Evolutionary conservation across 2,329 filamentous ascomycete species (phyloP), one percentile per base, ranked within the genome.

Genomic region (Cordyceps militaris): DNA sequence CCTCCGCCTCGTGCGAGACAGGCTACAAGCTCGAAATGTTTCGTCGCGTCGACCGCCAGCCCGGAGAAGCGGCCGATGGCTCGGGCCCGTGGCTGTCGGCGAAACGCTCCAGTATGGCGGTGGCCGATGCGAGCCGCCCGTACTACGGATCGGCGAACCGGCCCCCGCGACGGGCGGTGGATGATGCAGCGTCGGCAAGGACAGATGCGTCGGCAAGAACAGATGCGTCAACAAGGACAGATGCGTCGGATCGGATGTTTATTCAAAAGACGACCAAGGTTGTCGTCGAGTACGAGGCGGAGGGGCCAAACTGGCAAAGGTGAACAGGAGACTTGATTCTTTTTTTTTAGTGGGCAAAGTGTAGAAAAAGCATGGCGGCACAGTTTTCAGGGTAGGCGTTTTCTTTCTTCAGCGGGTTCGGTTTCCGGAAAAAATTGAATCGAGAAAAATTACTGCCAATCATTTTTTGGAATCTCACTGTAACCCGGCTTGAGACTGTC

Each of bases 251-350:
- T 13, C 34, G 49, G 14, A 30, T 57, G n/a, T 14, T 57, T 19
- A 59, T 61, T 13, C 47, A 57, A 19, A 49, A 42, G 40, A 59
- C 54, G 34, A 60, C 54, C 3, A 54, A 61, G 30, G 42, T 59
- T 9, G 28, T 42, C 24, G 36, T 59, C 16, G 23, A 24, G 9
- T 59, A 51, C 32, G 57, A 61, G 19, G 40, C 38, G 9, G 40
- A 52, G 21, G 19, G 34, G 34, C 14, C 34, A 16, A n/a, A 16
- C 14, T 6, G 34, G 11, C 2, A 16, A 4, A 14, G 34, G 14
- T 38, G 16, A 16, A 13, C 3, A 38, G 34, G 14, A 34, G 32
- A 11, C 32, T 34, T 13, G 32, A 9, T 13, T 34, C 32, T 34
- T 34, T 34, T 34, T 9, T 13, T 34, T 13, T 34, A 34, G 32